Evolutionary conservation across 306 rosid genomes (phyloP).

Genomic region (Aeschynomene evenia): DNA sequence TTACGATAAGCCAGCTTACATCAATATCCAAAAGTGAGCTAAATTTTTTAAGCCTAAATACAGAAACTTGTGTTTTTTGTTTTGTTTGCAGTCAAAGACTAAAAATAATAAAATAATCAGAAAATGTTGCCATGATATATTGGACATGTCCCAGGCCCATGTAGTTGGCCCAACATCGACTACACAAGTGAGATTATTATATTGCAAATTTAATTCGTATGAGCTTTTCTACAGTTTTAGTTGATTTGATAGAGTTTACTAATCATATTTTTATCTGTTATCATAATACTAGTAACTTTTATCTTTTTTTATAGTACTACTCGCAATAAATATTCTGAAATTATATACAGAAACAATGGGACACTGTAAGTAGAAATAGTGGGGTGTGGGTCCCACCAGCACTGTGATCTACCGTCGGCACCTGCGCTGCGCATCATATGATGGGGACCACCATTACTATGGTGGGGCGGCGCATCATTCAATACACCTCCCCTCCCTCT

Average conservation of each 20-base stretch:
- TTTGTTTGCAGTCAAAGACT: too few species aligned
- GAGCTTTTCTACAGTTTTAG: too few species aligned
- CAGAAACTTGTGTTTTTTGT: neutral
- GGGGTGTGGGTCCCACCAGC: conserved; percentile 14
- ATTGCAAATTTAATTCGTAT: neutral
- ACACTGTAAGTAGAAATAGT: neutral
- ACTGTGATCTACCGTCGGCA: conserved; percentile 12
- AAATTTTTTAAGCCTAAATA: neutral
- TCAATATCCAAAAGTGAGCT: neutral
- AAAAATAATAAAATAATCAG: neutral
- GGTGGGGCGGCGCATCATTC: conserved; percentile 23
- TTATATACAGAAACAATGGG: neutral
- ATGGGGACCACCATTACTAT: conserved; percentile 19
- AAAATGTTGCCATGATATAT: neutral
- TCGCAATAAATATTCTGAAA: too few species aligned
- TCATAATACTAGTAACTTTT: too few species aligned
- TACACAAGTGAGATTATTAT: neutral
- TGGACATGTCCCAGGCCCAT: neutral
- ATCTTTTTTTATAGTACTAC: too few species aligned
- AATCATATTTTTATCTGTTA: too few species aligned
- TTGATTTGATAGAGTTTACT: too few species aligned
- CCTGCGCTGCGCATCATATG: neutral
- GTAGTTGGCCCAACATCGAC: neutral
- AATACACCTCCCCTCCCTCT: too few species aligned
- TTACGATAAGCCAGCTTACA: neutral